A percentile compares a stretch with the other conserved stretches of the same genome.
These are phyloP conservation scores for Phaffomyces antillensis DNA, from an alignment of 805 yeast genomes.

Conservation along the genomic window DNA sequence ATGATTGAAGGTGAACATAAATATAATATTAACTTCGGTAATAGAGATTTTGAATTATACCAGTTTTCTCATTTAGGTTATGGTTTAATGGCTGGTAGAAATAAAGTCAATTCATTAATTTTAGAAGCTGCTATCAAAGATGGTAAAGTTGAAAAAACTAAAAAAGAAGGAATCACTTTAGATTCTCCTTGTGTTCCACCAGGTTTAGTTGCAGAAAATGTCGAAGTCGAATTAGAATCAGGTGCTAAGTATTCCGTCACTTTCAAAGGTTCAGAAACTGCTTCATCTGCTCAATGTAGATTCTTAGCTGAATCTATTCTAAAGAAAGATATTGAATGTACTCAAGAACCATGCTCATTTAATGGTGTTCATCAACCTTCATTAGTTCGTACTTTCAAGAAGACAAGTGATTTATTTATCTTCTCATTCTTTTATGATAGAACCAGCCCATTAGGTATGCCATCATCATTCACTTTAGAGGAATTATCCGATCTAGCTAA, in stretches of 20 bases:
- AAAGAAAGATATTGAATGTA: constrained; percentile 77
- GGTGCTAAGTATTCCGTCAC: constrained; percentile 44
- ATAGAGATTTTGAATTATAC: constrained; percentile 70
- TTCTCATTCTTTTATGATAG: constrained; percentile 95
- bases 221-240: constrained; percentile 48
- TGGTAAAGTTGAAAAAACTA: constrained; percentile 32
- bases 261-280: constrained; percentile 55
- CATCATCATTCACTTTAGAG: constrained; percentile 74
- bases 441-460: constrained; percentile 92
- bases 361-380: constrained; percentile 98
- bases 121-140: constrained; percentile 42
- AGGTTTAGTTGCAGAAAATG: constrained; percentile 50
- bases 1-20: constrained; percentile 87
- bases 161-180: constrained; percentile 39
- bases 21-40: constrained; percentile 74
- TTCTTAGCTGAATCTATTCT: constrained; percentile 73
- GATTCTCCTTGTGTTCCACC: constrained; percentile 89
- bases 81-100: constrained; percentile 92
- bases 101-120: constrained; percentile 63
- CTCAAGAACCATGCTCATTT: constrained; percentile 80
- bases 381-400: constrained; percentile 66
- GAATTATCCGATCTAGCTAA: constrained; percentile 79
- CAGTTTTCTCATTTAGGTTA: constrained; percentile 95
- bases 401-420: constrained; percentile 70
- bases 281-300: constrained; percentile 84